These are phyloP conservation scores for Aspergillus baeticus DNA, from an alignment of 495 filamentous ascomycete species.

Conservation along the genomic window DNA sequence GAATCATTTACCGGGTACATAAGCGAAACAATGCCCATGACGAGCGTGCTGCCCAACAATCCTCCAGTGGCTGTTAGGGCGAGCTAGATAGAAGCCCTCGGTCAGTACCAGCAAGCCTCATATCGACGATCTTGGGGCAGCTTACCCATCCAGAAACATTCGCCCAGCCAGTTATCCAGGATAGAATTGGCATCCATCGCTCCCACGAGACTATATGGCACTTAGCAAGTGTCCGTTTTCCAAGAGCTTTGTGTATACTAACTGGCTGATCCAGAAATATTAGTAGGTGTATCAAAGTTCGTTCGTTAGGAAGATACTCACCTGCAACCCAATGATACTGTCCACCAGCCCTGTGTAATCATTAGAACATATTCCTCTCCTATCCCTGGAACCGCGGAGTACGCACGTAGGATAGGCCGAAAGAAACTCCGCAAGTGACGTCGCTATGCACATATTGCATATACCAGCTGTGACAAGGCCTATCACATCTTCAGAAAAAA, in stretches of 20 bases:
- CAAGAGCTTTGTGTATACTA: slow-evolving; percentile 17
- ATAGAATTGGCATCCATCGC: slow-evolving; percentile 59
- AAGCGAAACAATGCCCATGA: slow-evolving; percentile 56
- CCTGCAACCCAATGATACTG: slow-evolving; percentile 78
- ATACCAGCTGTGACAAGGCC: slow-evolving; percentile 68
- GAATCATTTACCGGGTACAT: slow-evolving; percentile 45
- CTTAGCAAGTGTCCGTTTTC: slow-evolving; percentile 2
- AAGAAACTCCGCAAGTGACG: slow-evolving; percentile 70
- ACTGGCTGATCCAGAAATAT: slow-evolving; percentile 25
- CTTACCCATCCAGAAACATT: slow-evolving; percentile 36
- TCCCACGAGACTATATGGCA: slow-evolving; percentile 43
- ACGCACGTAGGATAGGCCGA: slow-evolving; percentile 68
- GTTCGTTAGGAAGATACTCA: slow-evolving; percentile 20
- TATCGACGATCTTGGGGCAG: no score
- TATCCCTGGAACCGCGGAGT: background rate
- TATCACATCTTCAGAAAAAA: slow-evolving; percentile 9
- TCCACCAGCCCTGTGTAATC: slow-evolving; percentile 47
- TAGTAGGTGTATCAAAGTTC: background rate
- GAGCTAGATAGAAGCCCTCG: slow-evolving; percentile 48
- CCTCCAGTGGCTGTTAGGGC: slow-evolving; percentile 49
- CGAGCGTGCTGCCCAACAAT: slow-evolving; percentile 55
- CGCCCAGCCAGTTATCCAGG: slow-evolving; percentile 75
- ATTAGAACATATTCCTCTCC: slow-evolving; percentile 9
- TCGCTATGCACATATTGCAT: slow-evolving; percentile 69
- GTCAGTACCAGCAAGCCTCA: slow-evolving; percentile 47